Evolutionary conservation across 352 stramenopile genomes (phyloP).

Genomic region (Phytophthora uliginosa): DNA sequence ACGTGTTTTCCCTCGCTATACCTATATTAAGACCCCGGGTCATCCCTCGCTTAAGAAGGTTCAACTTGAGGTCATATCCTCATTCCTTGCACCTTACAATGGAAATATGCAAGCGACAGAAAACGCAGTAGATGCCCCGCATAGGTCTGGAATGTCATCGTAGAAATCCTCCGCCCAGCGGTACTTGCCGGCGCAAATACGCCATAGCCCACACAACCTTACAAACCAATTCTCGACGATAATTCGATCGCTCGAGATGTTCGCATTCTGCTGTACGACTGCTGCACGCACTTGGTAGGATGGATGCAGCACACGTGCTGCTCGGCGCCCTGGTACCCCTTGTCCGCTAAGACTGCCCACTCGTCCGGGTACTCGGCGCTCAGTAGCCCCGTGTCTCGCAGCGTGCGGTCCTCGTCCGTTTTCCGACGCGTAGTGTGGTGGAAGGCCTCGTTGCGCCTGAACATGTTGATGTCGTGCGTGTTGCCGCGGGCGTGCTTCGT

Average conservation of each 20-base stretch:
- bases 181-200: conserved; percentile 3
- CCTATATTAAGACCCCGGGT: too few relatives aligned
- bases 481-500: not conserved
- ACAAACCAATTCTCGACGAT: conserved; percentile 19
- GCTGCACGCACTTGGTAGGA: not conserved
- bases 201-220: conserved; percentile 4
- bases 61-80: too few relatives aligned
- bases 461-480: not conserved
- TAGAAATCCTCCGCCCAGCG: not conserved
- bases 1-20: too few relatives aligned
- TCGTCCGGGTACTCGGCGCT: not conserved
- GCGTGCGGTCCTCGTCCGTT: not conserved
- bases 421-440: not conserved
- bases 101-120: too few relatives aligned
- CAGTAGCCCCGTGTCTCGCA: not conserved
- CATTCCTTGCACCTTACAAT: too few relatives aligned
- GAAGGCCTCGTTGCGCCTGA: not conserved
- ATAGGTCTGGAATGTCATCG: conserved; percentile 6
- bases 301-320: conserved; percentile 10
- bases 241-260: conserved; percentile 9
- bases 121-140: too few relatives aligned
- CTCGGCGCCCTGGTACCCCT: conserved; percentile 2
- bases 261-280: not conserved
- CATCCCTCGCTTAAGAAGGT: too few relatives aligned
- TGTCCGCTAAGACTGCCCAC: conserved; percentile 5